Base-by-base conservation (phyloP, 306 rosid genomes). In the Potentilla sterilis region DNA sequence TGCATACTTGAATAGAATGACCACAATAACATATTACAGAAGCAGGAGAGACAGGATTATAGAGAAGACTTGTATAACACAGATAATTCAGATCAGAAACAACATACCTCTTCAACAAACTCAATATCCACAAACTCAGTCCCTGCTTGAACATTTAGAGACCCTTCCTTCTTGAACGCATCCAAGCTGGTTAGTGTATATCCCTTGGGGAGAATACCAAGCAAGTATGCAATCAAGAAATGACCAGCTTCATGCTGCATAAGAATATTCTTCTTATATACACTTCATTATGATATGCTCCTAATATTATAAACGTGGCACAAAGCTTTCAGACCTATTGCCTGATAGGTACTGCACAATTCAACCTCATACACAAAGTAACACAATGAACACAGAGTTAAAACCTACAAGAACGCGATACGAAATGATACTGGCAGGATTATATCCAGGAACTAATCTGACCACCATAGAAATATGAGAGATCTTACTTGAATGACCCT, bases 211-310 rank as follows among this genome's bases (percentile, higher is more conserved):
- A 95, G 93, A 80, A 95, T 83, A 34, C 98, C 97, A 49, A 92
- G 80, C 73, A 90, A 87, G 84, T 95, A 92, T 59, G 98, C 98
- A 49, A 92, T 85, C 80, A 95, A 81, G 85, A 95, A 90, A 86
- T 92, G 97, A 2, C 98, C 98, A 70, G 98, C 98, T 89, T 95
- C 98, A 80, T 95, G 98, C 98, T 95, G 93, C 90, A 82, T 64
- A 70, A 62, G 13, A 4, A 34, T 0, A 16, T 16, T 22, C 46
- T 55, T n/a, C 40, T 78, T 46, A 46, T 22, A 32, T 81, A 81
- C 74, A 75, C 78, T 54, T 74, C 62, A 44, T 37, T 74, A 47
- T 73, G 69, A 67, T 18, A n/a, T 55, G 34, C 18, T 37, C 11
- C 14, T 2, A 10, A 9, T 37, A 37, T 59, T 38, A 13, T 13